These are phyloP conservation scores for Pleurotus cornucopiae DNA, from an alignment of 768 basidiomycete genomes.

Conservation along the genomic window DNA sequence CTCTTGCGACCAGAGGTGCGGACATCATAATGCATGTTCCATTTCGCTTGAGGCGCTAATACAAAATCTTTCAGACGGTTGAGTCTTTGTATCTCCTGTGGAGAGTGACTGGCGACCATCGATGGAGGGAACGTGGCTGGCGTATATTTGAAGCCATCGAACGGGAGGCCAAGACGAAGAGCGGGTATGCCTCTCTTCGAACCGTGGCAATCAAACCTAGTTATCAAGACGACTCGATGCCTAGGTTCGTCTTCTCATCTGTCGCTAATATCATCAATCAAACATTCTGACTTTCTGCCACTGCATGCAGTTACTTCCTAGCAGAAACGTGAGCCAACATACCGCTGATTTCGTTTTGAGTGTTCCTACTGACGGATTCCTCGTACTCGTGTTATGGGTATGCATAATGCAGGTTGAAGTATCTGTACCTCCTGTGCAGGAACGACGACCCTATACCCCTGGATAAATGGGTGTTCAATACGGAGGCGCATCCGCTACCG, in stretches of 20 bases:
- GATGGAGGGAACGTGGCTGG: constrained; percentile 75
- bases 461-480: constrained; percentile 59
- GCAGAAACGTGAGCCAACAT: constrained; percentile 37
- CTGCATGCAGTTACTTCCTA: constrained; percentile 38
- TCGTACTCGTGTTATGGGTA: no score
- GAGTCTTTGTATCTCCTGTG: constrained; percentile 75
- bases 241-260: constrained; percentile 51
- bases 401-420: constrained; percentile 46
- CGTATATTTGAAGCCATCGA: constrained; percentile 65
- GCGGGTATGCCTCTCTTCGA: constrained; percentile 51
- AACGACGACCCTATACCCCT: constrained; percentile 56
- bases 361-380: no score
- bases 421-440: constrained; percentile 66
- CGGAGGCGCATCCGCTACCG: constrained; percentile 75
- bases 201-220: constrained; percentile 41
- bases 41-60: neutral
- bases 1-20: constrained; percentile 67
- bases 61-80: constrained; percentile 43
- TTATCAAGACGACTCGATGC: constrained; percentile 53
- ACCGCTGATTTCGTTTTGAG: neutral
- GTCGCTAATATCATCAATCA: neutral
- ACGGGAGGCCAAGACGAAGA: constrained; percentile 48
- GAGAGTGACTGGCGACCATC: constrained; percentile 60
- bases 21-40: constrained; percentile 13
- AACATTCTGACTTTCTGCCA: neutral